Conservation (phyloP, 2,329 filamentous ascomycete genomes). For the Scytalidium sp. region DNA sequence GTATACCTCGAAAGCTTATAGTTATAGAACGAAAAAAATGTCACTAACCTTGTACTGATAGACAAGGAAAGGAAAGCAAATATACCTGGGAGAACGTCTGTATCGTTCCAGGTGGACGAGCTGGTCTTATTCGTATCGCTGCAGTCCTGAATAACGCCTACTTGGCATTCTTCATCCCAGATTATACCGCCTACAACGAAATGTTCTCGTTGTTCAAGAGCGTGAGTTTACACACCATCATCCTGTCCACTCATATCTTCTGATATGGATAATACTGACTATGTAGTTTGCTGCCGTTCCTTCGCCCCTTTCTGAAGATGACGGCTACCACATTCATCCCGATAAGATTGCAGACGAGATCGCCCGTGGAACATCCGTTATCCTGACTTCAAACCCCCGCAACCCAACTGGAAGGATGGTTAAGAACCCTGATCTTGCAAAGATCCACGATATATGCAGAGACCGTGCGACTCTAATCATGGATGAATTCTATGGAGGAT, state of each 20-base stretch:
- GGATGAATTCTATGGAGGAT: conserved; percentile 95
- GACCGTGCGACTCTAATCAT: conserved; percentile 88
- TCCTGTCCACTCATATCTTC: conserved; percentile 2
- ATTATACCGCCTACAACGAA: conserved; percentile 97
- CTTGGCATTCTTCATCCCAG: conserved; percentile 88
- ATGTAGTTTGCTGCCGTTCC: conserved; percentile 78
- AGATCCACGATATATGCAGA: conserved; percentile 91
- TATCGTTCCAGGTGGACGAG: conserved; percentile 90
- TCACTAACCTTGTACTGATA: conserved; percentile 24
- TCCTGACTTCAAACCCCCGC: conserved; percentile 90
- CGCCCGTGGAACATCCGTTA: conserved; percentile 79
- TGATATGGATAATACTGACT: neutral
- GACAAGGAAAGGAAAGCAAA: conserved; percentile 80
- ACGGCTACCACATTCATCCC: conserved; percentile 90
- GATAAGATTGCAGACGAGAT: conserved; percentile 93
- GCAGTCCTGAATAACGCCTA: conserved; percentile 92
- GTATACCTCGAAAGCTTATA: neutral
- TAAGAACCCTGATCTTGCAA: conserved; percentile 75
- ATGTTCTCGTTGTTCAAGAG: conserved; percentile 96
- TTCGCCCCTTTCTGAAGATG: conserved; percentile 77
- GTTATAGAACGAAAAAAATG: neutral
- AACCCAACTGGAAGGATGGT: conserved; percentile 93
- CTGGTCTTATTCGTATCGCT: conserved; percentile 90
- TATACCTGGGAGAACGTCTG: conserved; percentile 98
- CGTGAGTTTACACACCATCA: conserved; percentile 37